Evolutionary conservation across 1,284 basidiomycete species (phyloP), one percentile per base, ranked within the genome.

Genomic region (Ustilago sp.): DNA sequence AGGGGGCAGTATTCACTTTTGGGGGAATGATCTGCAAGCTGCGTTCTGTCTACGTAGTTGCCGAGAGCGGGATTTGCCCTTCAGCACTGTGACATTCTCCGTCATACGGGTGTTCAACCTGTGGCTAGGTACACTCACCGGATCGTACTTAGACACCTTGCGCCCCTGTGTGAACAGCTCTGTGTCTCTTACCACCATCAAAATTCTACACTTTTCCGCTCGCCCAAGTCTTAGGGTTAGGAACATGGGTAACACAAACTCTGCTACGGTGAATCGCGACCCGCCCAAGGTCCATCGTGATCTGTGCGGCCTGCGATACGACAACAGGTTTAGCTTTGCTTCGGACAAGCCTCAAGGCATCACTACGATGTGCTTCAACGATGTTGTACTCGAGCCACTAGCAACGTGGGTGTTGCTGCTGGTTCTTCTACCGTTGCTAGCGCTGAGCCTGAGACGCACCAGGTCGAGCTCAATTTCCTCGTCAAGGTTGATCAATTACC

Each of bases 361-460:
- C 19, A 72, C 73, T 3, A 63, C 63, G 19, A 80, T 72, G 11
- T 81, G 80, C 77, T 80, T 81, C 61, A 70, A 77, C 59, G 80
- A 81, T 45, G 75, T 75, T 3, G 64, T 81, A 15, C 67, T 81
- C 31, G 77, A 72, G 23, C 80, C 80, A 2, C 57, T 81, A 28
- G 77, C 78, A 23, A 74, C 74, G 3, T 81, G 78, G 80, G 38
- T 73, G 34, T 45, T 77, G 35, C 35, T 80, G 15, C 17, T 80
- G 13, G 62, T 70, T 45, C 50, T 77, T 8, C 32, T 80, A 19
- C 68, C 64, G 4, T 13, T 68, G 56, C 57, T 79, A 6, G 65
- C 41, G 15, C 15, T 59, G 38, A 34, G 13, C 0, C 19, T 64
- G 7, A 66, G 57, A 35, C 52, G 57, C 28, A 68, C 43, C 19